Evolutionary conservation across 192 early-diverging fungal species (phyloP).

Genomic region (Phlyctochytrium bullatum): DNA sequence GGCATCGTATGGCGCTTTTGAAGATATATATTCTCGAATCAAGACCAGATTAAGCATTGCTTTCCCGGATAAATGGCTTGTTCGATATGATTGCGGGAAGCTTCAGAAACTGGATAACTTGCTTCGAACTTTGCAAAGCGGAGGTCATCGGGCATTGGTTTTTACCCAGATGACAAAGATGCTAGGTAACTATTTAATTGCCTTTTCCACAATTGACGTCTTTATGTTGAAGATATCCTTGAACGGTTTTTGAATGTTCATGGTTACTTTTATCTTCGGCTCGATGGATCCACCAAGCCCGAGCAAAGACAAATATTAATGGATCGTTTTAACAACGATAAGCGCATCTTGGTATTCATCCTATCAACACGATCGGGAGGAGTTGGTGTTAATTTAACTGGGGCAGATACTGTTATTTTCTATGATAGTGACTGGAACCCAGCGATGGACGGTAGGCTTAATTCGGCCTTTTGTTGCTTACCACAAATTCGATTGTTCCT

Average conservation of each 20-base stretch:
- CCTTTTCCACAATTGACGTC: neutral
- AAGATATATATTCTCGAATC: constrained; percentile 59
- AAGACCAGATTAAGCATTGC: constrained; percentile 67
- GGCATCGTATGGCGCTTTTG: neutral
- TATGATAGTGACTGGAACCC: constrained; percentile 80
- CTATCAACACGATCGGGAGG: constrained; percentile 80
- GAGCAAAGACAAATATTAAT: constrained; percentile 73
- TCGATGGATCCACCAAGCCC: constrained; percentile 82
- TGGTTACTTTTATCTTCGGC: constrained; percentile 64
- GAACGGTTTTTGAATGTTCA: constrained; percentile 70
- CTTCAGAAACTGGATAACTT: constrained; percentile 73
- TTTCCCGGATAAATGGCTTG: constrained; percentile 78
- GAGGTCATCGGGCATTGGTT: constrained; percentile 79
- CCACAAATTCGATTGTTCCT: constrained; percentile 8
- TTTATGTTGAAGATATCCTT: constrained; percentile 23
- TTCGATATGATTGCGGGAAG: constrained; percentile 86
- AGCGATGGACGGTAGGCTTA: constrained; percentile 73
- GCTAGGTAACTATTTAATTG: constrained; percentile 20
- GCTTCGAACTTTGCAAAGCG: constrained; percentile 65
- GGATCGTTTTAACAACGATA: constrained; percentile 66
- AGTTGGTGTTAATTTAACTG: constrained; percentile 73
- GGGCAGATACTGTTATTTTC: constrained; percentile 78
- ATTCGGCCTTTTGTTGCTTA: constrained; percentile 50
- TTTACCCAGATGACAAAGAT: constrained; percentile 37
- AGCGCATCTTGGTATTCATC: constrained; percentile 75